Base-by-base conservation (phyloP, 2,329 filamentous ascomycete genomes). In the Xylaria sp. region DNA sequence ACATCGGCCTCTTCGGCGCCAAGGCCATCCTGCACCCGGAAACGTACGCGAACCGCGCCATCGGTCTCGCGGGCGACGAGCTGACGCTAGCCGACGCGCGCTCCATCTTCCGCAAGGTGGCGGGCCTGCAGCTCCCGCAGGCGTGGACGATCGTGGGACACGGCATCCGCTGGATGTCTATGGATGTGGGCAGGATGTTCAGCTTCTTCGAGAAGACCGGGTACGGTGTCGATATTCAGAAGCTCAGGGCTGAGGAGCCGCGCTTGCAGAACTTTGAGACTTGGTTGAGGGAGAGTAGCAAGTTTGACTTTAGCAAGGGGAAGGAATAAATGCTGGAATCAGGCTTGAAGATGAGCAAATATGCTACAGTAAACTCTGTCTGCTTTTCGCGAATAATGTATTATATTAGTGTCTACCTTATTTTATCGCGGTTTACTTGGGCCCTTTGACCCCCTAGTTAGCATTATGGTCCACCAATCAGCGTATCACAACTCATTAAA, bases 1-100 rank as follows among this genome's bases (percentile, higher is more conserved):
- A 83, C 71, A 80, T 83, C 59, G 81, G 81, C 18, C 48, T 76
- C 32, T 78, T 80, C 60, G 81, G 74, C 4, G 79, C 79, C 25
- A 68, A 73, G 59, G 79, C 80, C 7, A 70, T 81, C 6, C 45
- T 73, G 12, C 50, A 72, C 18, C 75, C 77, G 0, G 68, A 68
- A 4, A 46, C 59, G n/a, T 81, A 77, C 73, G 63, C 60, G 4
- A 75, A 76, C 45, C 73, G 73, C 46, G 80, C 79, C 18, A 36
- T 82, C 15, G 74, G 78, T 10, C 72, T 80, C 34, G 77, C 77
- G 10, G 78, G 78, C 30, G 79, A 81, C 63, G 76, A 75, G 58
- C 50, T 81, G 36, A 81, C 78, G 2, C 73, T 81, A 2, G 67
- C 59, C 0, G 77, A 82, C 65, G 74, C 73, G 32, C 74, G 72